These are phyloP conservation scores for Pleurotus eryngii DNA, from an alignment of 768 basidiomycete genomes.

Conservation along the genomic window DNA sequence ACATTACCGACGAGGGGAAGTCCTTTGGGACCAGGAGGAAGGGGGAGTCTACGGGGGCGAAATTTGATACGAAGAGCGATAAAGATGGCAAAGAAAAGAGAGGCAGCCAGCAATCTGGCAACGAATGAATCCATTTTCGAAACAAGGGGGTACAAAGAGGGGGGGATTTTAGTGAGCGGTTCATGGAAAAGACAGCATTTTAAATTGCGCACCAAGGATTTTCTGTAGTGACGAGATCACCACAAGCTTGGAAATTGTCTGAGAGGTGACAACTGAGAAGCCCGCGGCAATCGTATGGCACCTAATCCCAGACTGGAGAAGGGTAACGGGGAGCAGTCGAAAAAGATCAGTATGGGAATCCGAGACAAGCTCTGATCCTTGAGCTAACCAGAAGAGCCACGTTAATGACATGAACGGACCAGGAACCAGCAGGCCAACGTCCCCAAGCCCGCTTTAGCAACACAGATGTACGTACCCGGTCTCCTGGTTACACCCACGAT, in stretches of 20 bases:
- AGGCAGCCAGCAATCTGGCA: not conserved
- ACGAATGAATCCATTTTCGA: not conserved
- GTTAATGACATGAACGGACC: slow-evolving; percentile 2
- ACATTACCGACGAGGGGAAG: slow-evolving; percentile 34
- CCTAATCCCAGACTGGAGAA: not conserved
- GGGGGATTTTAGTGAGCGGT: not conserved
- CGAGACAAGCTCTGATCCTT: slow-evolving; percentile 2
- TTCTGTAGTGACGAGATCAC: no score
- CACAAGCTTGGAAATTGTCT: not conserved
- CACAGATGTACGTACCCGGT: slow-evolving; percentile 1
- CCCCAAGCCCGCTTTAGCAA: not conserved
- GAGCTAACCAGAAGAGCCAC: slow-evolving; percentile 6
- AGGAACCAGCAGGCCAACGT: not conserved
- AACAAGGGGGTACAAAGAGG: not conserved
- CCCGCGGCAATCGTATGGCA: slow-evolving; percentile 6
- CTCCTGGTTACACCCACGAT: slow-evolving; percentile 3
- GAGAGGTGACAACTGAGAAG: slow-evolving; percentile 2
- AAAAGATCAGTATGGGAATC: slow-evolving; percentile 7
- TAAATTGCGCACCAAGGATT: not conserved
- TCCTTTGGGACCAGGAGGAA: slow-evolving; percentile 35
- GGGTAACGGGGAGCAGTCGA: not conserved
- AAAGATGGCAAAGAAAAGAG: slow-evolving; percentile 2
- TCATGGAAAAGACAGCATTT: not conserved
- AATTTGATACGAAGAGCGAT: slow-evolving; percentile 1
- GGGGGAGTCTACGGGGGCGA: slow-evolving; percentile 9